Conservation (phyloP, 306 rosid species). For the Prunus campanulata region DNA sequence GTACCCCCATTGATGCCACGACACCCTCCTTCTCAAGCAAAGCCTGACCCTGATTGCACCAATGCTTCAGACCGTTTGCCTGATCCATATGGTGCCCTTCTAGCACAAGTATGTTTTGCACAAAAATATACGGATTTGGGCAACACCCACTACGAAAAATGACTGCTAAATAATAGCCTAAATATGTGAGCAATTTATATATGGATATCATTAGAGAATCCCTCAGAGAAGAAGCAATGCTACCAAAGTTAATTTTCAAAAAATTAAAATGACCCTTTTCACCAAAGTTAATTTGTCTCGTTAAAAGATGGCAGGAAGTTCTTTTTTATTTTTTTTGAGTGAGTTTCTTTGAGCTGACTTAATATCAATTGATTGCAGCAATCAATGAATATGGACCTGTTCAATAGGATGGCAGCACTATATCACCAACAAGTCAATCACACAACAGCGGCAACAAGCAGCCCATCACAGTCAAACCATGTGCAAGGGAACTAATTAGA, state of each 20-base stretch:
- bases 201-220: too few relatives aligned
- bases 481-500: constrained; percentile 17
- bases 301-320: neutral
- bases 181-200: too few relatives aligned
- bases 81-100: constrained; percentile 33
- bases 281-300: neutral
- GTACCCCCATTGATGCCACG: constrained; percentile 30
- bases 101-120: constrained; percentile 43
- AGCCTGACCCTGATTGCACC: constrained; percentile 22
- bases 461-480: constrained; percentile 22
- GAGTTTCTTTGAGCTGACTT: neutral
- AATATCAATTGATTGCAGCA: constrained; percentile 24
- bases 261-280: neutral
- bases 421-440: constrained; percentile 39
- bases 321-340: neutral
- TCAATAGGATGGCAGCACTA: constrained; percentile 49
- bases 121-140: neutral
- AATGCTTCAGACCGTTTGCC: constrained; percentile 25
- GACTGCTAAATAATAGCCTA: too few relatives aligned
- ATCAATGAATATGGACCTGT: constrained; percentile 45
- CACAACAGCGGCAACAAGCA: constrained; percentile 23
- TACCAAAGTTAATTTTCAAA: neutral
- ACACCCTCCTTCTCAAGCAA: constrained; percentile 17
- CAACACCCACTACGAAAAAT: too few relatives aligned
- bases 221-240: neutral